These are phyloP conservation scores for Otatea glauca DNA, from an alignment of 176 grass and related monocot genomes.

Conservation along the genomic window DNA sequence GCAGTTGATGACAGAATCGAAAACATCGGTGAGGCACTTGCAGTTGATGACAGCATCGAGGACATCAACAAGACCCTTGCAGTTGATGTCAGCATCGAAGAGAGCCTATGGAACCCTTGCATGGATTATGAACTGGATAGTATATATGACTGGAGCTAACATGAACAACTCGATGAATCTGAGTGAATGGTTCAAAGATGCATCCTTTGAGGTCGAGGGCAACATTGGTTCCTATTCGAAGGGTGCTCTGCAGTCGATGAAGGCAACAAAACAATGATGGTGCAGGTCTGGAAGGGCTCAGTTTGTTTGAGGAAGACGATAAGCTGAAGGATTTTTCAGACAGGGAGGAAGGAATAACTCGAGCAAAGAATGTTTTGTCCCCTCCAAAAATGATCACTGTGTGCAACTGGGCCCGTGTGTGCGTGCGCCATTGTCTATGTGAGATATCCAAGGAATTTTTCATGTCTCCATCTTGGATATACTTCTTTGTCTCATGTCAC, in stretches of 20 bases:
- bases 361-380: slow-evolving; percentile 27
- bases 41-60: not conserved
- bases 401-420: slow-evolving; percentile 47
- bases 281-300: slow-evolving; percentile 28
- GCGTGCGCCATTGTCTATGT: not conserved
- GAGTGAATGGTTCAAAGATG: slow-evolving; percentile 41
- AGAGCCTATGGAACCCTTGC: slow-evolving; percentile 58
- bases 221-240: slow-evolving; percentile 52
- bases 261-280: slow-evolving; percentile 39
- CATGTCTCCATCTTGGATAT: slow-evolving; percentile 31
- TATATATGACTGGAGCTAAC: not conserved
- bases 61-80: not conserved
- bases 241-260: slow-evolving; percentile 31
- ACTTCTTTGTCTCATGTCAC: slow-evolving; percentile 6
- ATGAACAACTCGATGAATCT: slow-evolving; percentile 37
- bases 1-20: not conserved
- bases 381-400: slow-evolving; percentile 54
- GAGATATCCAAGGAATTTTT: slow-evolving; percentile 42
- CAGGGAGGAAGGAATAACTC: slow-evolving; percentile 33
- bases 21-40: not conserved
- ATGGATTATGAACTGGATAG: slow-evolving; percentile 51
- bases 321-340: slow-evolving; percentile 36
- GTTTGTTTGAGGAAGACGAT: slow-evolving; percentile 39
- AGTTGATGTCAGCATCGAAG: not conserved
- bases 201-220: slow-evolving; percentile 47